Evolutionary conservation across 2,329 filamentous ascomycete species (phyloP).

Genomic region (Amauroascus verrucosus): DNA sequence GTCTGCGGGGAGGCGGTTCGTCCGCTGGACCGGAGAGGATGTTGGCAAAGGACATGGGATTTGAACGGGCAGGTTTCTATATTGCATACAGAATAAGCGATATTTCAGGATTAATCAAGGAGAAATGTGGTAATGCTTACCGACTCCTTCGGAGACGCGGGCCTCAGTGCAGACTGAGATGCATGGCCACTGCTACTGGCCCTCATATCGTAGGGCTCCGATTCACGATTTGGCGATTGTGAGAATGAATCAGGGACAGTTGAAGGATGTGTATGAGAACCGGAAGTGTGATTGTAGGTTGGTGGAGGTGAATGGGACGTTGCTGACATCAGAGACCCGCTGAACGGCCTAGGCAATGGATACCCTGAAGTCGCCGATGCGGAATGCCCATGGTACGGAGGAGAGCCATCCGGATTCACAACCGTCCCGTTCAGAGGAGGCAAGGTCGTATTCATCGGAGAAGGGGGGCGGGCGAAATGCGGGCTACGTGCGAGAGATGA

Average conservation of each 20-base stretch:
- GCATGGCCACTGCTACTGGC: constrained; percentile 26
- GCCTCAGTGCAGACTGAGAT: constrained; percentile 24
- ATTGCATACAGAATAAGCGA: constrained; percentile 18
- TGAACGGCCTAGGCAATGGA: constrained; percentile 29
- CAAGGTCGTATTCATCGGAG: constrained; percentile 25
- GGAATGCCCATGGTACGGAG: constrained; percentile 30
- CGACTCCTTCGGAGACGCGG: constrained; percentile 32
- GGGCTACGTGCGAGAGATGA: constrained; percentile 17
- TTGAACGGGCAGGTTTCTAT: constrained; percentile 63
- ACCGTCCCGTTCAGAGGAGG: constrained; percentile 33
- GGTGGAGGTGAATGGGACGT: constrained; percentile 27
- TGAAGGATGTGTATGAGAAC: constrained; percentile 36
- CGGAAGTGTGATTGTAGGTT: constrained; percentile 27
- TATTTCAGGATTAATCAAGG: constrained; percentile 4
- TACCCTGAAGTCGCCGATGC: constrained; percentile 25
- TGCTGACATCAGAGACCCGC: constrained; percentile 27
- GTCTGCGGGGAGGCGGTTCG: constrained; percentile 40
- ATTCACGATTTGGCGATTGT: constrained; percentile 35
- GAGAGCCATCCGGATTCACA: constrained; percentile 26
- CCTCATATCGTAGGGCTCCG: constrained; percentile 27
- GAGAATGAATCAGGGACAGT: constrained; percentile 29
- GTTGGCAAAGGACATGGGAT: constrained; percentile 93
- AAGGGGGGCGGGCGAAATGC: constrained; percentile 17
- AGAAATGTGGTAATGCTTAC: constrained; percentile 23
- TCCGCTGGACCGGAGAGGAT: constrained; percentile 75